phyloP scores from a whole-genome alignment of 2,329 filamentous ascomycete genomes.

The Orbilia quercus region DNA sequence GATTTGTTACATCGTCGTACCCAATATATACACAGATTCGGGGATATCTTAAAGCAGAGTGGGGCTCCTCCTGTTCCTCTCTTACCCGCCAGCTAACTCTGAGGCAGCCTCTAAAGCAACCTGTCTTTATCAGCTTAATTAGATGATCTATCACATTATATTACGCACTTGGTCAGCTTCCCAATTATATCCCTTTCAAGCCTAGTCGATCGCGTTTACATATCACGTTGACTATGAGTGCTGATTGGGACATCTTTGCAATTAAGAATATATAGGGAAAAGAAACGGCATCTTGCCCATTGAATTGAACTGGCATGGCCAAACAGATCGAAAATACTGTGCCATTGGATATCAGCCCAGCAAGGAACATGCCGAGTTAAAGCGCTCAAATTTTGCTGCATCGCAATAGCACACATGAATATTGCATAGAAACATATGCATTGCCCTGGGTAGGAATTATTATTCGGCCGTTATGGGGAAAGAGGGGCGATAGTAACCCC shows the following conservation, averaged over 20 bases:
- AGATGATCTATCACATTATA: constrained; percentile 23
- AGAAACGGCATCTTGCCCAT: not conserved
- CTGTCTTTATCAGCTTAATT: constrained; percentile 1
- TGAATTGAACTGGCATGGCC: not conserved
- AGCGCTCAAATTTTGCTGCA: constrained; percentile 35
- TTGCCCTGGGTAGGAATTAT: constrained; percentile 2
- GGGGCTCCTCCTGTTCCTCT: not conserved
- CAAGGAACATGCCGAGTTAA: constrained; percentile 47
- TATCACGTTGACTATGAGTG: constrained; percentile 11
- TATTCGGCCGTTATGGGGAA: constrained; percentile 20
- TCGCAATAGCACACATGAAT: constrained; percentile 44
- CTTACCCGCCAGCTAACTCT: not conserved
- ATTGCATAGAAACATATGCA: constrained; percentile 40
- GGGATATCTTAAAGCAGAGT: not conserved
- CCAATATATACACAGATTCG: too few species aligned
- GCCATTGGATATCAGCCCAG: constrained; percentile 21
- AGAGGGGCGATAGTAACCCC: constrained; percentile 35
- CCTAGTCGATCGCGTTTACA: not conserved
- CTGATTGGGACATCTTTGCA: constrained; percentile 19
- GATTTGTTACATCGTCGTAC: too few species aligned
- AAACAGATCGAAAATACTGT: constrained; percentile 20
- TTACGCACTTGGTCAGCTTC: constrained; percentile 23
- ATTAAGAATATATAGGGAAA: too few species aligned
- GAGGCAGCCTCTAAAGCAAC: not conserved
- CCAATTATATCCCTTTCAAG: not conserved